Conservation (phyloP, 371 early-diverging fungal genomes). For the Actinomortierella wolfii region DNA sequence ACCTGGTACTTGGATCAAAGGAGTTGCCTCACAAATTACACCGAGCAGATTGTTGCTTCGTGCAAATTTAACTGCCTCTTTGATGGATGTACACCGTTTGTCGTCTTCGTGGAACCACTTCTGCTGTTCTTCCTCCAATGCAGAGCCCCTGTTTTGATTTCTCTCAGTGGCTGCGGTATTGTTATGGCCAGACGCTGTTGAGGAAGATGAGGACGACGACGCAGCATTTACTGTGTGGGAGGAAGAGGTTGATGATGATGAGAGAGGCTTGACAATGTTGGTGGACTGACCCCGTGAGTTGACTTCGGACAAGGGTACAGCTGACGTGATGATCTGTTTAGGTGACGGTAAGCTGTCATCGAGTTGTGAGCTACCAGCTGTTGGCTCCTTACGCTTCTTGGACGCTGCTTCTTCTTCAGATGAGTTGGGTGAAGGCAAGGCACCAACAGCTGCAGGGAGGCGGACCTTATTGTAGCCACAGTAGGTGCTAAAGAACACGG, state of each 20-base stretch:
- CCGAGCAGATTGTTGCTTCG: conserved; percentile 76
- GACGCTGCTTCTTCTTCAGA: not conserved
- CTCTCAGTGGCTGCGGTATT: not conserved
- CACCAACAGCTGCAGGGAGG: not conserved
- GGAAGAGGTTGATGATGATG: conserved; percentile 11
- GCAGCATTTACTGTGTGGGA: conserved; percentile 20
- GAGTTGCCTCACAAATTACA: conserved; percentile 85
- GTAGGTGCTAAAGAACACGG: conserved; percentile 85
- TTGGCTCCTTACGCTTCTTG: conserved; percentile 32
- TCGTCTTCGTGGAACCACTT: conserved; percentile 30
- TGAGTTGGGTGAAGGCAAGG: not conserved
- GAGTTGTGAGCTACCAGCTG: conserved; percentile 13
- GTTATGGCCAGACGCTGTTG: not conserved
- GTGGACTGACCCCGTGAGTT: not conserved
- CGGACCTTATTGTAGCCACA: conserved; percentile 68
- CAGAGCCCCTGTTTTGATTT: too few species aligned
- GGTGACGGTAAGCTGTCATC: conserved; percentile 20
- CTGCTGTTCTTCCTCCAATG: not conserved
- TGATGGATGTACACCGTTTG: conserved; percentile 60
- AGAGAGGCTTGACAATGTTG: too few species aligned
- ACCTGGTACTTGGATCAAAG: conserved; percentile 86
- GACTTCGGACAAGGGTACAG: conserved; percentile 2
- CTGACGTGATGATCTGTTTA: conserved; percentile 25
- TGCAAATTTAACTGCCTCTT: conserved; percentile 75
- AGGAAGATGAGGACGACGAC: not conserved